Evolutionary conservation across 1,284 basidiomycete species (phyloP), one percentile per base, ranked within the genome.

Genomic region (Moniliophthora roreri): DNA sequence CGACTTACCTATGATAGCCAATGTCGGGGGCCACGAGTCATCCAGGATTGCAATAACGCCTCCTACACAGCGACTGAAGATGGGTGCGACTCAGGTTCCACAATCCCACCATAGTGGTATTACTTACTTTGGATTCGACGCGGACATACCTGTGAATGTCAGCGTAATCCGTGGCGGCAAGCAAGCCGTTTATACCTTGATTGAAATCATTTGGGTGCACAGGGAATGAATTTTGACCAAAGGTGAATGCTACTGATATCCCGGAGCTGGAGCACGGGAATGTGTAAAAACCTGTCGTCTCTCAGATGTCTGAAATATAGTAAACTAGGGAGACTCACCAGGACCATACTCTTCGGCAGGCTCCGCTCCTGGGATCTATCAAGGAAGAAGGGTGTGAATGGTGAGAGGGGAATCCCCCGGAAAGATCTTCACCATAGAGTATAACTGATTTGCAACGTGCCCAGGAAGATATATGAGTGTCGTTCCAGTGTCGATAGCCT

Each of bases 141-240:
- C 15, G 42, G n/a, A 36, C 20, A 16, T 53, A 64, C 63, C 47
- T 38, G 37, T 60, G 62, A 42, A 41, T 45, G 26, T 38, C 48
- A 24, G 40, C 55, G 21, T 53, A 48, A 46, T 28, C 48, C 9
- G 61, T 60, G 26, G 32, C 21, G 15, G 35, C 48, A 52, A 4
- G 23, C 4, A 16, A 45, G 11, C 34, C 2, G 21, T 42, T 62
- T 65, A 52, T 55, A 74, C 74, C 89, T 7, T 90, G 70, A 67
- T 88, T 91, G 72, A 93, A 86, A 69, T 91, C 88, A 10, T 62
- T 62, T 3, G 71, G 63, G 56, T 77, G 74, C 56, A 93, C 73
- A 16, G 66, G 23, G 66, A 85, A 87, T 16, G 64, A 54, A 34
- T 73, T 64, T 2, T 78, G 75, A 44, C 75, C 78, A 62, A 93